These are phyloP conservation scores for Musa troglodytarum DNA, from an alignment of 176 grass and related monocot genomes.

Conservation along the genomic window DNA sequence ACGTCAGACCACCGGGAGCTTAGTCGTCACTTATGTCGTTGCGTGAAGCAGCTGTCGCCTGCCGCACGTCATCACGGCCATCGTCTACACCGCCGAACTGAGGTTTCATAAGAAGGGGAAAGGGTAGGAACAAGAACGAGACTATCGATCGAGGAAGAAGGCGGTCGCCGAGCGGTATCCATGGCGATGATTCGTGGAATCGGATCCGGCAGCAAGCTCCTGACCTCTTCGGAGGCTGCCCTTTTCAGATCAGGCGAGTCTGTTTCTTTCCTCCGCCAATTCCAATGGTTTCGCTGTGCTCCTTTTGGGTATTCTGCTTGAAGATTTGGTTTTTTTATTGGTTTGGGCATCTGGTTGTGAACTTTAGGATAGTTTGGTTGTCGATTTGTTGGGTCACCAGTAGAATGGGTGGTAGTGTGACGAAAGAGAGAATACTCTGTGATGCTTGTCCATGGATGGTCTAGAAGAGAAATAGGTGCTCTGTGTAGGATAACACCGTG, in stretches of 20 bases:
- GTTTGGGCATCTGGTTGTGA: neutral
- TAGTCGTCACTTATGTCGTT: too few species aligned
- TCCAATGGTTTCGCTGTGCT: neutral
- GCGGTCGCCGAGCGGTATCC: slow-evolving; percentile 8
- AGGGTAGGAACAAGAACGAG: too few species aligned
- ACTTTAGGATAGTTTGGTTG: neutral
- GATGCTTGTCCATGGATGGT: neutral
- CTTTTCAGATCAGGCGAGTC: slow-evolving; percentile 57
- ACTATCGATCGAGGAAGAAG: neutral
- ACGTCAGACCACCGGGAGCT: too few species aligned
- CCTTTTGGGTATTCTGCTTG: neutral
- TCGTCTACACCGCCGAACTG: too few species aligned
- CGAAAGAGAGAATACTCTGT: neutral
- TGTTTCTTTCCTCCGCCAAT: neutral
- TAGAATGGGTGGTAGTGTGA: neutral
- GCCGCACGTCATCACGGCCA: too few species aligned
- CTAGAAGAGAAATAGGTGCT: neutral
- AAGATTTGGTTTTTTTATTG: neutral
- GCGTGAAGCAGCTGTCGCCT: too few species aligned
- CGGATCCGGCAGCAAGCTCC: slow-evolving; percentile 47
- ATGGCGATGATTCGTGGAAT: slow-evolving; percentile 59
- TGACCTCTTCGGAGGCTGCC: slow-evolving; percentile 33
- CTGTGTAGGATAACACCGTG: too few species aligned
- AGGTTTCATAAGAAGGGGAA: too few species aligned
- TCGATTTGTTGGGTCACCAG: neutral